Base-by-base conservation (phyloP, 2,329 filamentous ascomycete species). In the Meredithiella fracta region DNA sequence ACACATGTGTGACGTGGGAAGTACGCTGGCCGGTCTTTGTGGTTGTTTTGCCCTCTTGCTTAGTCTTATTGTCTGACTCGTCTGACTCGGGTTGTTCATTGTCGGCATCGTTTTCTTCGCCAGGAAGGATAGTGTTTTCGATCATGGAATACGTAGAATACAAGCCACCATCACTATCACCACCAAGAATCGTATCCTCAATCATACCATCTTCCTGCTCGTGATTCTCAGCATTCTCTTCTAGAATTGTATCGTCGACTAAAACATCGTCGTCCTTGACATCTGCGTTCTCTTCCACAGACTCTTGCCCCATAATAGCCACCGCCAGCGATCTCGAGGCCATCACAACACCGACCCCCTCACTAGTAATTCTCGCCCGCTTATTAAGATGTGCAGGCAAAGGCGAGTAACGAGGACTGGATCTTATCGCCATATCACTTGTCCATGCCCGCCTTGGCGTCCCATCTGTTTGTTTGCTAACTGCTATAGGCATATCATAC, bases 381-480 rank as follows among this genome's bases (percentile, higher is more conserved):
- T 58, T 58, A 17, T 26, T 54, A 23, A 25, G 8, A 9, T 47
- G 53, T 20, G 22, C 3, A 14, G 40, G 26, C 17, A 47, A 22
- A 11, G 38, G 26, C 22, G 29, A 37, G 9, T 31, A 25, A 15
- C 37, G 42, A 31, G 56, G 42, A 15, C 56, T 58, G 4, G 56
- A 51, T 22, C 56, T 52, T 26, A 58, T 58, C 31, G 51, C 56
- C 44, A 58, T 58, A 17, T 58, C 42, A 26, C 56, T 51, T 20
- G 52, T 44, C 56, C 56, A 58, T 22, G 22, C 44, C 22, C 15
- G 15, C 44, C 14, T 49, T 26, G 23, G 20, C 22, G 23, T 26
- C 25, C 23, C n/a, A 11, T 26, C 44, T 9, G 22, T 23, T 25
- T 11, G 7, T 9, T 26, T 23, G 8, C 3, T 5, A 11, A 14